phyloP scores from a whole-genome alignment of 129 eudicot species.

The Tagetes patula region DNA sequence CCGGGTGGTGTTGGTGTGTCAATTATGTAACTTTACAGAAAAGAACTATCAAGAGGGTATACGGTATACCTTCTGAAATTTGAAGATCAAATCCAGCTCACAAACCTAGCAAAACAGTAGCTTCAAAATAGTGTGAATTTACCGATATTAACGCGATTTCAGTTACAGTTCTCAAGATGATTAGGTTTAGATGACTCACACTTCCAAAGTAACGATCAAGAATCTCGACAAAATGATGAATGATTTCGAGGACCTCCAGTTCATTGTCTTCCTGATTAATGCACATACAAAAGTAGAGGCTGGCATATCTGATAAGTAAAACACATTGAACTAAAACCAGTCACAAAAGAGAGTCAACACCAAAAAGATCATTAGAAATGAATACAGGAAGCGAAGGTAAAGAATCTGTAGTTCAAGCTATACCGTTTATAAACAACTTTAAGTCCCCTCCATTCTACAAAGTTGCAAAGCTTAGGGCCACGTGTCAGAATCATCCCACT shows the following conservation, averaged over 20 bases:
- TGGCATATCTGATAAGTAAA: slow-evolving; percentile 72
- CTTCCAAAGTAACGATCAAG: slow-evolving; percentile 92
- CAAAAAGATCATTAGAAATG: background rate
- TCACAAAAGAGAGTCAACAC: slow-evolving; percentile 10
- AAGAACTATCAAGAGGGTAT: background rate
- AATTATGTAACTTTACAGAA: background rate
- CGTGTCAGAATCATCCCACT: slow-evolving; percentile 80
- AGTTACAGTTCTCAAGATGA: background rate
- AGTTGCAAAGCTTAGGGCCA: slow-evolving; percentile 87
- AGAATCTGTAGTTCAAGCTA: background rate
- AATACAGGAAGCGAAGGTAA: background rate
- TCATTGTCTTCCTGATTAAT: slow-evolving; percentile 90
- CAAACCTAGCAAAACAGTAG: slow-evolving; percentile 59
- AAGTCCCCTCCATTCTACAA: slow-evolving; percentile 92
- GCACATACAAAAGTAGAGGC: slow-evolving; percentile 96
- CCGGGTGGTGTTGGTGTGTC: background rate
- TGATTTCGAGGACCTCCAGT: slow-evolving; percentile 77
- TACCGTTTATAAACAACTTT: slow-evolving; percentile 92
- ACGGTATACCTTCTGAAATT: slow-evolving; percentile 73
- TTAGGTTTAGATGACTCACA: slow-evolving; percentile 46
- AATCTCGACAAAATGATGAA: slow-evolving; percentile 89
- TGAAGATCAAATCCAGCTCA: slow-evolving; percentile 88
- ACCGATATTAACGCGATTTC: background rate
- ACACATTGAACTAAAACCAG: background rate
- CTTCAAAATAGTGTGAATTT: slow-evolving; percentile 8